Conservation (phyloP, 768 basidiomycete species). For the Hortiboletus flavorubellus region DNA sequence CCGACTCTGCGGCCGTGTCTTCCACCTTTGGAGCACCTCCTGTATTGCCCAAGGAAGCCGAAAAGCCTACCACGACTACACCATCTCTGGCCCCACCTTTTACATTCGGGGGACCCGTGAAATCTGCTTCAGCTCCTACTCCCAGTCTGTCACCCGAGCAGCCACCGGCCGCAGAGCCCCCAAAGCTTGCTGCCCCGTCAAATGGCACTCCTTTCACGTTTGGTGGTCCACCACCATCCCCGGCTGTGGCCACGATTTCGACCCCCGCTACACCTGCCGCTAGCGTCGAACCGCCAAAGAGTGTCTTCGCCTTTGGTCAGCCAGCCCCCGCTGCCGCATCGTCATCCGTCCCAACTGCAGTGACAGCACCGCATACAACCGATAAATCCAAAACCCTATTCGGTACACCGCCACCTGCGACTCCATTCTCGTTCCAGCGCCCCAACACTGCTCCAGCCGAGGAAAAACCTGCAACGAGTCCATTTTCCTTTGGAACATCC, state of each 20-base stretch:
- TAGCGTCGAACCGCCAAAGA: slow-evolving; percentile 31
- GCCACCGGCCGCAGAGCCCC: slow-evolving; percentile 1
- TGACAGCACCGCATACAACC: slow-evolving; percentile 13
- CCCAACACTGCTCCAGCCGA: slow-evolving; percentile 21
- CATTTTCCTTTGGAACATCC: slow-evolving; percentile 33
- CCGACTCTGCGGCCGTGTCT: not conserved
- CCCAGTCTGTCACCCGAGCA: slow-evolving; percentile 9
- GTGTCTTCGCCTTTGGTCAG: slow-evolving; percentile 33
- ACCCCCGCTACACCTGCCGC: slow-evolving; percentile 11
- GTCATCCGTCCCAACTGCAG: slow-evolving; percentile 5
- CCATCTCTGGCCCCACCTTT: slow-evolving; percentile 22
- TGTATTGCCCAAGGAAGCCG: slow-evolving; percentile 17
- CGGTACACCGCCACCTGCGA: slow-evolving; percentile 24
- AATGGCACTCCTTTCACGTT: slow-evolving; percentile 26
- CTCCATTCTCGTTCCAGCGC: slow-evolving; percentile 43
- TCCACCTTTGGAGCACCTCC: slow-evolving; percentile 8
- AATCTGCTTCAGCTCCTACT: slow-evolving; percentile 12
- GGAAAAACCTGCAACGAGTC: slow-evolving; percentile 19
- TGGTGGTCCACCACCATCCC: slow-evolving; percentile 17
- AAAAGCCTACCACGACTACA: slow-evolving; percentile 8
- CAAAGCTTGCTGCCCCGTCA: slow-evolving; percentile 6
- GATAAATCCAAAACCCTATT: slow-evolving; percentile 46
- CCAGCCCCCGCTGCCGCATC: slow-evolving; percentile 10
- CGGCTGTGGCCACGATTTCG: not conserved
- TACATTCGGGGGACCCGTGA: slow-evolving; percentile 26